These are phyloP conservation scores for Axilococcus clingmanii DNA, from an alignment of 139 green algal genomes.

Conservation along the genomic window DNA sequence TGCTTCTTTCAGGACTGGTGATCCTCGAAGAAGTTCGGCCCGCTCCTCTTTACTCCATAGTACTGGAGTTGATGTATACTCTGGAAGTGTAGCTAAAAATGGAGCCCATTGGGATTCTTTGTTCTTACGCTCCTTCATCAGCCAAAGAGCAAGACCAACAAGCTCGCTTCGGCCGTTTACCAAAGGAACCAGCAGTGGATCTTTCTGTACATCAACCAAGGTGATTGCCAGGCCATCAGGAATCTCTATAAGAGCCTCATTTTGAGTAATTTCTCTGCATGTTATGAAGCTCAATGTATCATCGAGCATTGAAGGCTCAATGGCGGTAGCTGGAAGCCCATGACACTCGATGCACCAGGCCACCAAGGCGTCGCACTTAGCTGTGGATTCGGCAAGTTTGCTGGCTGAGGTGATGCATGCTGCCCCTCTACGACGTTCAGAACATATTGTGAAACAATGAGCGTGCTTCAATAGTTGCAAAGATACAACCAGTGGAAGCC, in stretches of 20 bases:
- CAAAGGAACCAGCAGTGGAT: conserved; percentile 41
- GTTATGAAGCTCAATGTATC: conserved; percentile 1
- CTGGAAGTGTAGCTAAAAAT: conserved; percentile 27
- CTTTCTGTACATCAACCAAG: conserved; percentile 56
- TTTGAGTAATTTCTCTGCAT: neutral
- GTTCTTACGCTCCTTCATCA: conserved; percentile 61
- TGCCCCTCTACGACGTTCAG: neutral
- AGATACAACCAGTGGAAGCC: too few species aligned
- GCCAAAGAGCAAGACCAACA: conserved; percentile 73
- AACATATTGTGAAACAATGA: too few species aligned
- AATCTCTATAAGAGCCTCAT: conserved; percentile 25
- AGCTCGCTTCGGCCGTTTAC: conserved; percentile 65
- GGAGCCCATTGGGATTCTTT: conserved; percentile 13
- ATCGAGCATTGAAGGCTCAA: conserved; percentile 1
- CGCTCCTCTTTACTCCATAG: conserved; percentile 46
- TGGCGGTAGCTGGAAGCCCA: conserved; percentile 4
- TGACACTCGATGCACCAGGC: conserved; percentile 20
- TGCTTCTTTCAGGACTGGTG: conserved; percentile 39
- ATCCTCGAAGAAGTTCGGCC: conserved; percentile 41
- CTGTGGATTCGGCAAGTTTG: neutral
- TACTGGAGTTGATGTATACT: conserved; percentile 32
- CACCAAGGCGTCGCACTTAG: conserved; percentile 10
- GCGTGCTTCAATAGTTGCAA: too few species aligned
- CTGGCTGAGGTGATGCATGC: neutral
- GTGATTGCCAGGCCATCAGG: conserved; percentile 68